Evolutionary conservation across 1,284 basidiomycete species (phyloP), one percentile per base, ranked within the genome.

Genomic region (Tranzscheliella williamsii): DNA sequence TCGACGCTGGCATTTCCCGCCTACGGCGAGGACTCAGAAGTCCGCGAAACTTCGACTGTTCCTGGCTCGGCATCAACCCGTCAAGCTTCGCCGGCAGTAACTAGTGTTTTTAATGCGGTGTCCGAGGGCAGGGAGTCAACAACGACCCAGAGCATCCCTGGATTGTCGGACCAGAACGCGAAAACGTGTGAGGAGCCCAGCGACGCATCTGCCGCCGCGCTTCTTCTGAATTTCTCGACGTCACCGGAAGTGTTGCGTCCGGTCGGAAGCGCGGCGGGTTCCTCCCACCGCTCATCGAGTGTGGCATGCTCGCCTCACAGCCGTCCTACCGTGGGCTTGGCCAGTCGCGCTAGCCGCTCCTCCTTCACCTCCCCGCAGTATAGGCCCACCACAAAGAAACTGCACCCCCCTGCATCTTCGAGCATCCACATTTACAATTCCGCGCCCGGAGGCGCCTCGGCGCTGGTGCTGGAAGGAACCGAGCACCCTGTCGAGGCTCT

Each of bases 191-290:
- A 34, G 12, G 47, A 38, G 23, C 34, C 57, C 2, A 24, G 24
- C 21, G 51, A 55, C 16, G 46, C 50, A n/a, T 42, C 47, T 2
- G 60, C 60, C 2, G 67, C 64, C 1, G 47, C 34, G 12, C 49
- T 70, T 5, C 29, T 70, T 15, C 48, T 70, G 34, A 52, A 58
- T 38, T 63, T 70, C 18, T 56, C 51, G 23, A 67, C 67, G 18
- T 60, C 55, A 9, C 67, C 67, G 4, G 67, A 70, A 42, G 60
- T 67, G 12, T 24, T 67, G 3, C 47, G 65, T 9, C 61, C 65
- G 3, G 32, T 60, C 16, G 42, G 40, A n/a, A 26, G 36, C 22
- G 3, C 23, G 7, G 21, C 49, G 0, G 13, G 9, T 9, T 34
- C 39, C 9, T 15, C 42, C 4, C 20, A 43, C 17, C 39, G 47